phyloP scores from a whole-genome alignment of 495 filamentous ascomycete species.

The Neurospora africana region DNA sequence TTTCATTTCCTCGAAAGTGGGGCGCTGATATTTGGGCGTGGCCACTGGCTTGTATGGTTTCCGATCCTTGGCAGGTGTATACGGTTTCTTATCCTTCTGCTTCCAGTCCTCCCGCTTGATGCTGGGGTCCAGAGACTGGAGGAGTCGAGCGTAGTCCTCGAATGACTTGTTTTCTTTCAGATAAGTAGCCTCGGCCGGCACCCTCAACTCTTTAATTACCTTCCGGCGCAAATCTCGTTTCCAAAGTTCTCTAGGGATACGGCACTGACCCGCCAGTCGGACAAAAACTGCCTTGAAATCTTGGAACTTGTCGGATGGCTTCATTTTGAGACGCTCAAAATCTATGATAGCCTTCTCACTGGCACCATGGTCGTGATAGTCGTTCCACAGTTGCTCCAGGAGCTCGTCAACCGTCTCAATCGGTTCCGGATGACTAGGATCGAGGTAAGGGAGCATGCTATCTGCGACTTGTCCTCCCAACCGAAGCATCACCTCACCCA shows the following conservation, averaged over 20 bases:
- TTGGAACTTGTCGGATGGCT: not conserved
- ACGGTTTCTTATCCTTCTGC: not conserved
- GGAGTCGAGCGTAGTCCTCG: no score
- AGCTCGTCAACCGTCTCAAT: not conserved
- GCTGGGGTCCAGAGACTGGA: not conserved
- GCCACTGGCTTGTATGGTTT: no score
- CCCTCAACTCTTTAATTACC: not conserved
- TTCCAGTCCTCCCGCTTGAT: not conserved
- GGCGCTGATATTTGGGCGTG: not conserved
- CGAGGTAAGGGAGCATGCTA: not conserved
- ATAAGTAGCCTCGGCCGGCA: no score
- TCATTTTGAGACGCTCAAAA: not conserved
- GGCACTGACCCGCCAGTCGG: not conserved
- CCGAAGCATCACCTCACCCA: not conserved
- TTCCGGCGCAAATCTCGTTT: not conserved
- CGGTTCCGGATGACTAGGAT: not conserved
- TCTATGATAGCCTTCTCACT: not conserved
- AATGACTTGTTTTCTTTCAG: no score
- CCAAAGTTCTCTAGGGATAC: not conserved
- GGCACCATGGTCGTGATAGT: not conserved
- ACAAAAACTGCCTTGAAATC: not conserved
- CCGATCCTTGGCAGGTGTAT: no score
- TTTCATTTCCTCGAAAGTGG: not conserved
- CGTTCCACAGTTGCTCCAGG: not conserved
- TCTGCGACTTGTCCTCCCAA: not conserved